Conservation (phyloP, 345 rosid genomes). For the Citrus reticulata region DNA sequence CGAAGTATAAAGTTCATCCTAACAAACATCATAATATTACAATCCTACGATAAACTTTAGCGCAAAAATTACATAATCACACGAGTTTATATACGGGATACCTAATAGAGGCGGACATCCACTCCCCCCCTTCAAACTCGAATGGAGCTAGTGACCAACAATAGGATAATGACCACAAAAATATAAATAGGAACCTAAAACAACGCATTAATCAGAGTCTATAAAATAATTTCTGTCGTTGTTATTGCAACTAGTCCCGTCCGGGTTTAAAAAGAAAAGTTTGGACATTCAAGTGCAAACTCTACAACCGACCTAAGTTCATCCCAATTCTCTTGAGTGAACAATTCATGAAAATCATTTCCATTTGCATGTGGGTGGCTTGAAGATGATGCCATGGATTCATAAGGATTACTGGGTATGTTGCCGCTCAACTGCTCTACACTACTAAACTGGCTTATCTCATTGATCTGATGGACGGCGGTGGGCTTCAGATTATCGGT, state of each 20-base stretch:
- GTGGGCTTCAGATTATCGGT: slow-evolving; percentile 9
- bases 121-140: too few species aligned
- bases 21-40: not conserved
- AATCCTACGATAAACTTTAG: not conserved
- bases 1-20: not conserved
- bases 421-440: slow-evolving; percentile 1
- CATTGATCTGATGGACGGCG: slow-evolving; percentile 7
- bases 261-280: too few species aligned
- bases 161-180: too few species aligned
- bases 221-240: too few species aligned
- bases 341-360: slow-evolving; percentile 19
- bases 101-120: too few species aligned
- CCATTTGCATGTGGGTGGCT: slow-evolving; percentile 22
- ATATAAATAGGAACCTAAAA: too few species aligned
- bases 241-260: too few species aligned
- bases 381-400: slow-evolving; percentile 27
- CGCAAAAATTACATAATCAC: not conserved
- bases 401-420: slow-evolving; percentile 11
- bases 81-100: too few species aligned
- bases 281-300: slow-evolving; percentile 32
- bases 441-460: not conserved
- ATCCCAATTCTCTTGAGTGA: slow-evolving; percentile 56
- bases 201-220: too few species aligned
- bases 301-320: slow-evolving; percentile 72
- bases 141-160: too few species aligned